Evolutionary conservation across 1,284 basidiomycete species (phyloP), one percentile per base, ranked within the genome.

Genomic region (Pterulicium gracile): DNA sequence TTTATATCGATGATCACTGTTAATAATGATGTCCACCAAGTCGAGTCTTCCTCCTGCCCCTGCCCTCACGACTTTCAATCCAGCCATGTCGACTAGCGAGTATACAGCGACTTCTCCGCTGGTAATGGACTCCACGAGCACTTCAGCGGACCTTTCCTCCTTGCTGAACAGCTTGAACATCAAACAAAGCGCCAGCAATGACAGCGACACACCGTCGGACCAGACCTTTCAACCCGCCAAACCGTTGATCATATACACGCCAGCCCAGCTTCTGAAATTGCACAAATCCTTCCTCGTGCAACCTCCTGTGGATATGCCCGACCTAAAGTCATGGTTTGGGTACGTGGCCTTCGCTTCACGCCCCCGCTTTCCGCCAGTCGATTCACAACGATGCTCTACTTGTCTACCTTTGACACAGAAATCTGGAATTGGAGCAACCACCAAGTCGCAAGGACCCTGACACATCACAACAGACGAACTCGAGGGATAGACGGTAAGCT

Each of bases 271-370:
- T 43, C 73, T 92, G 46, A 63, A 68, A 49, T 72, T 90, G 24
- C 74, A 75, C 52, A 75, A 75, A 51, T 90, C 88, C n/a, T 79
- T 83, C n/a, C 65, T 92, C 24, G 83, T 92, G 22, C 68, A 72
- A 49, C 66, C 70, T 41, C 89, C 89, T 3, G 59, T 66, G 50
- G 74, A 73, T 52, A 90, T 92, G 88, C 88, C 88, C 44, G 64
- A 76, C 39, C 66, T 92, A 47, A 88, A 81, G 63, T 77, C 83
- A 42, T 92, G 89, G 89, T 92, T 89, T 64, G 89, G 89, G 88
- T 91, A 61, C 51, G 79, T 61, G 43, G 15, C 44, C 42, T 48
- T 45, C 13, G 12, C 23, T 43, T n/a, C n/a, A n/a, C 7, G 15
- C 7, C 15, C 36, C n/a, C 15, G 7, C 19, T 39, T 7, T 17